Conservation (phyloP, 495 filamentous ascomycete genomes). For the Annulohypoxylon nitens region DNA sequence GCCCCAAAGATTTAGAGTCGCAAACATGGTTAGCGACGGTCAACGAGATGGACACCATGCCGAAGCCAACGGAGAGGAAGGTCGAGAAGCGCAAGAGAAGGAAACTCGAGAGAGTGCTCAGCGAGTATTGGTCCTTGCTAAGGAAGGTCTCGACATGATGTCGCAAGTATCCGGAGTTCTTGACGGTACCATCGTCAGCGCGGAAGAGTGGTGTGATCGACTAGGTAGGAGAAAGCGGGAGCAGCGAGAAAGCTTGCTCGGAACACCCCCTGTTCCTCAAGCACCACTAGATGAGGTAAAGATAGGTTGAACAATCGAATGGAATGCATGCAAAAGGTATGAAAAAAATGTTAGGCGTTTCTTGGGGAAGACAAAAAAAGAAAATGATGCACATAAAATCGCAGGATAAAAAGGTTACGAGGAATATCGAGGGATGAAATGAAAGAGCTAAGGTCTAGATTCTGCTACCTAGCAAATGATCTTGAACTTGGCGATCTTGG, state of each 20-base stretch:
- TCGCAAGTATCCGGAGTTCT: constrained; percentile 83
- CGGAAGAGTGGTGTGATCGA: constrained; percentile 87
- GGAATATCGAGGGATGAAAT: constrained; percentile 25
- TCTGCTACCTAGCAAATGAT: constrained; percentile 28
- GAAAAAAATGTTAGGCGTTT: constrained; percentile 44
- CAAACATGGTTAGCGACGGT: constrained; percentile 61
- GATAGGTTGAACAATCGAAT: constrained; percentile 44
- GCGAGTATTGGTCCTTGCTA: constrained; percentile 81
- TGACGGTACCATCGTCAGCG: constrained; percentile 84
- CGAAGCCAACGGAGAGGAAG: constrained; percentile 54
- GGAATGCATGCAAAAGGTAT: constrained; percentile 30
- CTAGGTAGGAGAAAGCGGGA: constrained; percentile 70
- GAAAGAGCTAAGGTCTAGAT: constrained; percentile 23
- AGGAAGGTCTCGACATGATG: constrained; percentile 92
- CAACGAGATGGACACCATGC: constrained; percentile 42
- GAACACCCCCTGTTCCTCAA: constrained; percentile 27
- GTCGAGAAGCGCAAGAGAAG: constrained; percentile 49
- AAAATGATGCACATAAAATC: constrained; percentile 37
- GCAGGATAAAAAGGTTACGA: constrained; percentile 25
- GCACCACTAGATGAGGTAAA: constrained; percentile 43
- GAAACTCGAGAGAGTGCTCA: constrained; percentile 67
- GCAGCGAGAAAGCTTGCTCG: constrained; percentile 45
- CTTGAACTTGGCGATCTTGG: constrained; percentile 28
- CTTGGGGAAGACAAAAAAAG: constrained; percentile 39
- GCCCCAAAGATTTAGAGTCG: constrained; percentile 78